Evolutionary conservation across 768 basidiomycete species (phyloP).

Genomic region (Hygrophorus pudorinus): DNA sequence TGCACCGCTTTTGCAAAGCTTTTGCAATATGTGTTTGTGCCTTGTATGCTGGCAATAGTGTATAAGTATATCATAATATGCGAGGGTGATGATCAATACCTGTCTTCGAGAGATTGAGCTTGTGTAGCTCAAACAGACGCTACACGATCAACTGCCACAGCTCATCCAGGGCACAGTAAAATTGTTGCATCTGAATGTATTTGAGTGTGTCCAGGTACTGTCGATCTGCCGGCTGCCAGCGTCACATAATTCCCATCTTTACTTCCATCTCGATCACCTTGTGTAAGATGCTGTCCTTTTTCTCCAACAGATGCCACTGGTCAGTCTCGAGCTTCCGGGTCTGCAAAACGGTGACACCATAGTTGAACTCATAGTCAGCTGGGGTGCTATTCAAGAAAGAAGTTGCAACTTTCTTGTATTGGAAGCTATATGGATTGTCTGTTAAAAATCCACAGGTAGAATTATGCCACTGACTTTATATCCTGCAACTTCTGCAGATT

Average conservation of each 20-base stretch:
- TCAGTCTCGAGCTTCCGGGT: conserved; percentile 18
- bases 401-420: conserved; percentile 4
- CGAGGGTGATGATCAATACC: conserved; percentile 18
- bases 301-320: neutral
- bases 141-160: no score
- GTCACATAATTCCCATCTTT: conserved; percentile 14
- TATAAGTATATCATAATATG: neutral
- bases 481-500: conserved; percentile 6
- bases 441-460: neutral
- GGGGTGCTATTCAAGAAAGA: conserved; percentile 11
- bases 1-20: conserved; percentile 17
- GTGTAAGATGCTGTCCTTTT: neutral
- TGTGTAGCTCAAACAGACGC: conserved; percentile 1
- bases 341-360: conserved; percentile 9
- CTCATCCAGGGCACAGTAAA: conserved; percentile 1
- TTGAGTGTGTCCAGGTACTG: conserved; percentile 16
- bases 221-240: conserved; percentile 16
- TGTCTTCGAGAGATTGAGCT: conserved; percentile 24
- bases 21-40: conserved; percentile 15
- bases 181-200: conserved; percentile 8
- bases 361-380: conserved; percentile 9
- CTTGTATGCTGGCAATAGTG: neutral
- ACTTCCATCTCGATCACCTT: conserved; percentile 16
- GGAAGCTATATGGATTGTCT: conserved; percentile 5
- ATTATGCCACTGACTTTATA: conserved; percentile 12